These are phyloP conservation scores for Macroventuria anomochaeta DNA, from an alignment of 2,329 filamentous ascomycete genomes.

Conservation along the genomic window DNA sequence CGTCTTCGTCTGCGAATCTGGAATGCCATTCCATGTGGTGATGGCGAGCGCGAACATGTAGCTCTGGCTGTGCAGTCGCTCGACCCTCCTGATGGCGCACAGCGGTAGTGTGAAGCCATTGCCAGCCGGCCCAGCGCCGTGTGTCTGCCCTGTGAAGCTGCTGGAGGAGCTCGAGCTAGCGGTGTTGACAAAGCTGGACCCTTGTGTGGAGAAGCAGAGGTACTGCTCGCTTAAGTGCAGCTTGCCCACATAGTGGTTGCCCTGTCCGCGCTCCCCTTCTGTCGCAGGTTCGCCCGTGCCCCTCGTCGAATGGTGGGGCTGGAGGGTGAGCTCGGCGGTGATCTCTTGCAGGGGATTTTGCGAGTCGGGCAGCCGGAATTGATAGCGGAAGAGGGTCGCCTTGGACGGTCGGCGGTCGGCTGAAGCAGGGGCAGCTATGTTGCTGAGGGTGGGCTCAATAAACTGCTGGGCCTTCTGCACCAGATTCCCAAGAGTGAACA, in stretches of 20 bases:
- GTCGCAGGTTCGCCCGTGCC: slow-evolving; percentile 44
- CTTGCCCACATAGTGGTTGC: slow-evolving; percentile 90
- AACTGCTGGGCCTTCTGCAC: slow-evolving; percentile 95
- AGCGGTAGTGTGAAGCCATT: slow-evolving; percentile 96
- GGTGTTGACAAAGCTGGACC: slow-evolving; percentile 82
- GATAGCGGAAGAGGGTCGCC: slow-evolving; percentile 88
- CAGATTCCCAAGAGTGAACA: slow-evolving; percentile 71
- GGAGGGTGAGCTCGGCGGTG: slow-evolving; percentile 88
- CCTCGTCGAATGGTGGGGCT: slow-evolving; percentile 67
- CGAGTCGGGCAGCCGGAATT: slow-evolving; percentile 91
- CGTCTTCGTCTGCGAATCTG: slow-evolving; percentile 52
- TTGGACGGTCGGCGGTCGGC: slow-evolving; percentile 87
- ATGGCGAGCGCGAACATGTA: slow-evolving; percentile 92
- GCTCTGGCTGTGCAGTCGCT: slow-evolving; percentile 89
- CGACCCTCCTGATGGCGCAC: slow-evolving; percentile 88
- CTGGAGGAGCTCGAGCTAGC: slow-evolving; percentile 81
- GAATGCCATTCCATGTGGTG: slow-evolving; percentile 84
- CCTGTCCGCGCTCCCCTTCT: slow-evolving; percentile 58
- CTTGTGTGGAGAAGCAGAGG: slow-evolving; percentile 94
- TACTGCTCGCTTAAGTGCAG: slow-evolving; percentile 93
- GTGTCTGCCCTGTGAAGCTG: slow-evolving; percentile 88
- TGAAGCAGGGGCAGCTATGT: slow-evolving; percentile 65
- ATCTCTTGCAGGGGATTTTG: slow-evolving; percentile 97
- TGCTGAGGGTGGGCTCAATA: slow-evolving; percentile 84
- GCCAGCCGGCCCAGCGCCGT: slow-evolving; percentile 88